These are phyloP conservation scores for Teratosphaeriaceae sp. DNA, from an alignment of 2,329 filamentous ascomycete genomes.

Conservation along the genomic window DNA sequence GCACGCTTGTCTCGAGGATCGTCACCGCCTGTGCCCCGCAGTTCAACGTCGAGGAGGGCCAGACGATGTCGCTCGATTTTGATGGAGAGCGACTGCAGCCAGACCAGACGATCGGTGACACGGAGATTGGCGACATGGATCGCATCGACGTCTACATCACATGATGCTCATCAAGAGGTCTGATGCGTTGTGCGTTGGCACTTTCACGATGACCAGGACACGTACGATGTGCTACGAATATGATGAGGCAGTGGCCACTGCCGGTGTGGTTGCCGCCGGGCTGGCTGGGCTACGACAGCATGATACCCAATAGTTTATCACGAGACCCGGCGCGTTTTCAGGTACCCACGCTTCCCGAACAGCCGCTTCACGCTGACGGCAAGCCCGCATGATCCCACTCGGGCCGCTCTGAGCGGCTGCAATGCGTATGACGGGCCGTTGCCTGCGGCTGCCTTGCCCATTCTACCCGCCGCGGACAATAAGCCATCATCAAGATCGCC, in stretches of 20 bases:
- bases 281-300: too few relatives aligned
- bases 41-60: constrained; percentile 45
- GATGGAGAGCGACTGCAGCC: constrained; percentile 67
- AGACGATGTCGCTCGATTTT: constrained; percentile 58
- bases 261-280: too few relatives aligned
- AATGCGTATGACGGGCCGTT: too few relatives aligned
- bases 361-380: too few relatives aligned
- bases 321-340: too few relatives aligned
- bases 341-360: too few relatives aligned
- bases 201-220: neutral
- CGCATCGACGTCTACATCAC: constrained; percentile 66
- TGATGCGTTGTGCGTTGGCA: neutral
- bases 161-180: constrained; percentile 23
- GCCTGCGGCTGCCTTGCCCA: too few relatives aligned
- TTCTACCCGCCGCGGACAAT: too few relatives aligned
- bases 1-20: constrained; percentile 57
- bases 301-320: neutral
- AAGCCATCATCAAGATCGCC: too few relatives aligned
- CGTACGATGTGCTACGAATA: neutral
- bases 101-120: constrained; percentile 54
- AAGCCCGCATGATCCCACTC: too few relatives aligned
- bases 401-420: too few relatives aligned
- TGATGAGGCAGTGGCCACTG: too few relatives aligned
- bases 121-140: constrained; percentile 70
- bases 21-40: constrained; percentile 52